Evolutionary conservation across 108 stramenopile species (phyloP), one percentile per base, ranked within the genome.

Genomic region (Phaeodactylum tricornutum): DNA sequence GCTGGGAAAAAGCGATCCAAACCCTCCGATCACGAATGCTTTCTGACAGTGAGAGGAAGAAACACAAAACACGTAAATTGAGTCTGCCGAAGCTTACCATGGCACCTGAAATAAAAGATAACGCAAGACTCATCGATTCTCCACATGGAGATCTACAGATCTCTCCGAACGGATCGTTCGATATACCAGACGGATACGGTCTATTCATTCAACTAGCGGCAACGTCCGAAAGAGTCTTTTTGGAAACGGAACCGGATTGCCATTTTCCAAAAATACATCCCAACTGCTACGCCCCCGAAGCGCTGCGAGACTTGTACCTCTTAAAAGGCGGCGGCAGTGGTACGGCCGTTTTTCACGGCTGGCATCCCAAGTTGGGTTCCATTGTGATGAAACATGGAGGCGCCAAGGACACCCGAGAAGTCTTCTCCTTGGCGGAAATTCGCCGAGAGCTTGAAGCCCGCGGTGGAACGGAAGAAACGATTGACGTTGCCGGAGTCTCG

Each of bases 371-470:
- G 41, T 47, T 76, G 24, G 81, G 81, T 3, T 47, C 62, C 28
- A 36, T 88, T 30, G 86, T 88, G 0, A 81, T 88, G 81, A 88
- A 88, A 47, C 86, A 88, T 50, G 86, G 79, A 0, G 81, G 79
- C 7, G 59, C 66, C 55, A 81, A 81, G 47, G 86, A 88, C 59
- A 37, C 68, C 25, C 33, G 66, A 5, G 86, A 88, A 47, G 43
- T 75, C 7, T 75, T 77, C 22, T 77, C 81, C 20, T 44, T 88
- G 31, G 72, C 66, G 20, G 79, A 61, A n/a, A 81, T 88, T 45
- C 63, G 61, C 6, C n/a, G 72, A 47, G 72, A 88, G 62, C 36
- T 84, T 46, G 8, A 43, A 47, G 14, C 44, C 81, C 41, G 72
- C 70, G 0, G 26, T 52, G 7, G 9, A 38, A 3, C 8, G 30